Percentiles rank a stretch among this genome's conserved stretches.
These are phyloP conservation scores for Lipomyces starkeyi DNA, from an alignment of 805 yeast species.

Conservation along the genomic window DNA sequence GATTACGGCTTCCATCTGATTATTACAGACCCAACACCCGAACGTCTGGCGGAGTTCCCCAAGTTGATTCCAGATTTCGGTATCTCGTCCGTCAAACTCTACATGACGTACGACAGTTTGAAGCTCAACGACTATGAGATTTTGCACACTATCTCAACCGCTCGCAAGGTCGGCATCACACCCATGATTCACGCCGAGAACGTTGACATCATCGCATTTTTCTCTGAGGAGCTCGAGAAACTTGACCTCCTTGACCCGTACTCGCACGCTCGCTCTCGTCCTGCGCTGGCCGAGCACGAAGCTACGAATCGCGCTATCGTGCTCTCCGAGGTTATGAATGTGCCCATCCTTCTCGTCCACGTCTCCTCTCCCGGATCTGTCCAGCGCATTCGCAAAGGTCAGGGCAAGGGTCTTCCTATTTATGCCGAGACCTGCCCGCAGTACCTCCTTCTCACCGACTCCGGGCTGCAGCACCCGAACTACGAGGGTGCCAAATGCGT, in stretches of 20 bases:
- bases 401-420: slow-evolving; percentile 51
- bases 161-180: slow-evolving; percentile 53
- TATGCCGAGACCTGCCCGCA: slow-evolving; percentile 61
- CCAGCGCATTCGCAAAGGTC: slow-evolving; percentile 53
- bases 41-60: slow-evolving; percentile 48
- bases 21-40: slow-evolving; percentile 47
- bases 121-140: slow-evolving; percentile 52
- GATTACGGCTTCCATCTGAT: slow-evolving; percentile 59
- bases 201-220: slow-evolving; percentile 54
- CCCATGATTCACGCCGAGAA: slow-evolving; percentile 61
- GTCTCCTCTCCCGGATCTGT: slow-evolving; percentile 55
- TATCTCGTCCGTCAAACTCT: slow-evolving; percentile 52
- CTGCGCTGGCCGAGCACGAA: slow-evolving; percentile 56
- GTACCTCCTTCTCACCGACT: slow-evolving; percentile 54
- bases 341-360: slow-evolving; percentile 57
- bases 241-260: slow-evolving; percentile 52
- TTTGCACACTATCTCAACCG: slow-evolving; percentile 50
- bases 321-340: slow-evolving; percentile 53
- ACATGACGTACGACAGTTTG: slow-evolving; percentile 55
- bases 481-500: slow-evolving; percentile 58
- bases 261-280: slow-evolving; percentile 57
- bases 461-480: slow-evolving; percentile 47
- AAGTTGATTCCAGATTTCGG: slow-evolving; percentile 48
- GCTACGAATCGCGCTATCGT: slow-evolving; percentile 57
- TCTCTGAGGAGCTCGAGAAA: slow-evolving; percentile 51